Conservation (phyloP, 2,329 filamentous ascomycete species). For the Orbilia brochopaga region DNA sequence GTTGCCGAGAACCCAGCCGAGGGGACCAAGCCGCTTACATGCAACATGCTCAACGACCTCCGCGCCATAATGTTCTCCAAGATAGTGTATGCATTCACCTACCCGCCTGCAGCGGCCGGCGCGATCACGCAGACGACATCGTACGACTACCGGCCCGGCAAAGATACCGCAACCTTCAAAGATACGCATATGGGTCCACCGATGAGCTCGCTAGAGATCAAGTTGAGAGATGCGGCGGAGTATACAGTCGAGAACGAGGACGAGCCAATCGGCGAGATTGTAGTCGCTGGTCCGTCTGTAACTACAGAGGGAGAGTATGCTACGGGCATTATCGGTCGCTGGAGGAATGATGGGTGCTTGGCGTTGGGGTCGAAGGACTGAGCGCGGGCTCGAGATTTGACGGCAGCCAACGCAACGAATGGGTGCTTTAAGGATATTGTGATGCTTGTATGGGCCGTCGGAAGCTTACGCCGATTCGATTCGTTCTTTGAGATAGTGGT, state of each 20-base stretch:
- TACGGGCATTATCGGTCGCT: slow-evolving; percentile 41
- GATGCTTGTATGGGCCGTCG: no score
- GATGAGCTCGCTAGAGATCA: slow-evolving; percentile 65
- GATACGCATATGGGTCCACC: slow-evolving; percentile 37
- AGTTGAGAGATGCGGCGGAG: slow-evolving; percentile 68
- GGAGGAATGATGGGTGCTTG: slow-evolving; percentile 45
- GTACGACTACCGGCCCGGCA: slow-evolving; percentile 83
- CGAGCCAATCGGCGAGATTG: slow-evolving; percentile 53
- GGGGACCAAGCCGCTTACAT: slow-evolving; percentile 69
- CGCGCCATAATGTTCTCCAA: slow-evolving; percentile 80
- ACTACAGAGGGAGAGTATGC: slow-evolving; percentile 31
- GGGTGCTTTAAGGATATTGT: no score
- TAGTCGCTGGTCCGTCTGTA: slow-evolving; percentile 53
- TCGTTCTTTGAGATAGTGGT: no score
- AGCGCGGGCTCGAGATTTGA: background rate
- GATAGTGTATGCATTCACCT: slow-evolving; percentile 82
- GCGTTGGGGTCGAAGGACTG: slow-evolving; percentile 35
- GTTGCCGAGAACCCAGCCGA: slow-evolving; percentile 74
- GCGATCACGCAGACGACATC: slow-evolving; percentile 85
- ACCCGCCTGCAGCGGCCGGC: slow-evolving; percentile 77
- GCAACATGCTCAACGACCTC: slow-evolving; percentile 76
- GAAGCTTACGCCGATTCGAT: no score
- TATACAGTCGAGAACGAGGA: slow-evolving; percentile 62
- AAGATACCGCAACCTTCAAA: slow-evolving; percentile 73
- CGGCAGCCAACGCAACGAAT: no score